Evolutionary conservation across 805 yeast genomes (phyloP).

Genomic region (Kodamaea hsintzibuensis): DNA sequence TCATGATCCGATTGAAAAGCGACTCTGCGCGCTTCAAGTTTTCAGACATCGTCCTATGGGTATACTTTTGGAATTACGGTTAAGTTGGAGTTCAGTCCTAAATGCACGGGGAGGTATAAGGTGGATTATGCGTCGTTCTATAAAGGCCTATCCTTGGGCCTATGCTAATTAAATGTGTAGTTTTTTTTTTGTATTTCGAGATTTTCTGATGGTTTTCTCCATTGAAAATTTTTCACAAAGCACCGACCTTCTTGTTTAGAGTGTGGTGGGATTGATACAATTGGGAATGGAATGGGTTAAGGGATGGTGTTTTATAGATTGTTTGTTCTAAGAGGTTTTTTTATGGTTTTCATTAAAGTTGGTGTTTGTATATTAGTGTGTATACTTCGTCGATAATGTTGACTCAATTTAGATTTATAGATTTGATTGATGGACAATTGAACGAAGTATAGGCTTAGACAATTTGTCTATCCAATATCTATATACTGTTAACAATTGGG

Average conservation of each 20-base stretch:
- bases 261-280: neutral
- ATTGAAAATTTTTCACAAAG: constrained; percentile 4
- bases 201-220: neutral
- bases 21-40: constrained; percentile 49
- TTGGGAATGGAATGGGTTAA: too few species aligned
- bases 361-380: too few species aligned
- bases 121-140: constrained; percentile 1
- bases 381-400: too few species aligned
- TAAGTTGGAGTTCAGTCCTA: neutral
- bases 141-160: neutral
- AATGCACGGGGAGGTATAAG: neutral
- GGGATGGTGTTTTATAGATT: too few species aligned
- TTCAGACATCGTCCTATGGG: constrained; percentile 35
- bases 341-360: too few species aligned
- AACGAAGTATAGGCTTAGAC: too few species aligned
- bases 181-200: neutral
- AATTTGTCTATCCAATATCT: too few species aligned
- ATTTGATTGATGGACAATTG: too few species aligned
- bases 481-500: too few species aligned
- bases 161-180: neutral
- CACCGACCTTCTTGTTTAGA: neutral
- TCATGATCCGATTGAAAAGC: constrained; percentile 47
- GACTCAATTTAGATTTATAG: too few species aligned
- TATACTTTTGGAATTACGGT: neutral
- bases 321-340: too few species aligned